phyloP scores from a whole-genome alignment of 2,329 filamentous ascomycete genomes.

The Cyanodermella asteris region DNA sequence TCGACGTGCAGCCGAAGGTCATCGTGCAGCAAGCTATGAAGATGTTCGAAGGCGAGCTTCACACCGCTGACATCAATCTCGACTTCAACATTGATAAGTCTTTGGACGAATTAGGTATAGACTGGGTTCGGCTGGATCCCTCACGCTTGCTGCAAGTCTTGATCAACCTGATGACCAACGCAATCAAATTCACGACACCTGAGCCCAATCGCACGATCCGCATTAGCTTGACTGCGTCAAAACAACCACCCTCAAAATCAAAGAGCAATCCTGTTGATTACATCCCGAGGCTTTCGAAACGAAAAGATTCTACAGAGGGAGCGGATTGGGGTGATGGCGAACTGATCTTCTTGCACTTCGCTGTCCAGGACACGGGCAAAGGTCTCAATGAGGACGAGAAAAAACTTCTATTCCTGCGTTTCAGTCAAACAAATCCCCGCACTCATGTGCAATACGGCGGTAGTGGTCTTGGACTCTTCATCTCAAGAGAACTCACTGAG shows the following conservation, averaged over 20 bases:
- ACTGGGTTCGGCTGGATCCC: slow-evolving; percentile 36
- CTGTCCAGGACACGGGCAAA: slow-evolving; percentile 49
- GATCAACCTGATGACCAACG: slow-evolving; percentile 38
- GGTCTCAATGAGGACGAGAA: slow-evolving; percentile 42
- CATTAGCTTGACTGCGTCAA: slow-evolving; percentile 43
- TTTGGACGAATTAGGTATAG: slow-evolving; percentile 25
- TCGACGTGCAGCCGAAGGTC: slow-evolving; percentile 28
- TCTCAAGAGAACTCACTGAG: slow-evolving; percentile 53
- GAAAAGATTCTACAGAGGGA: slow-evolving; percentile 13
- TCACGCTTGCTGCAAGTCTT: slow-evolving; percentile 35
- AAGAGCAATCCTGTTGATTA: slow-evolving; percentile 14
- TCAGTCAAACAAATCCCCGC: slow-evolving; percentile 44
- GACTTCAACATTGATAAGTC: slow-evolving; percentile 27
- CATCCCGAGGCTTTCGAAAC: slow-evolving; percentile 14
- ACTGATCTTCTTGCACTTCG: slow-evolving; percentile 48
- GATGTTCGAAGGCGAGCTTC: slow-evolving; percentile 36
- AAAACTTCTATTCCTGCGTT: slow-evolving; percentile 44
- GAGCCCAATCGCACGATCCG: slow-evolving; percentile 37
- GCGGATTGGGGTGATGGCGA: slow-evolving; percentile 52
- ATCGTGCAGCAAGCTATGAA: slow-evolving; percentile 32
- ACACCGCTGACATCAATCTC: slow-evolving; percentile 33
- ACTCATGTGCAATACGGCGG: slow-evolving; percentile 55
- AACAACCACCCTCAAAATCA: slow-evolving; percentile 23
- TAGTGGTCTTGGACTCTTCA: slow-evolving; percentile 50
- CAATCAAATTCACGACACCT: slow-evolving; percentile 36